Conservation (phyloP, 106 monocot species). For the Allium sativum region DNA sequence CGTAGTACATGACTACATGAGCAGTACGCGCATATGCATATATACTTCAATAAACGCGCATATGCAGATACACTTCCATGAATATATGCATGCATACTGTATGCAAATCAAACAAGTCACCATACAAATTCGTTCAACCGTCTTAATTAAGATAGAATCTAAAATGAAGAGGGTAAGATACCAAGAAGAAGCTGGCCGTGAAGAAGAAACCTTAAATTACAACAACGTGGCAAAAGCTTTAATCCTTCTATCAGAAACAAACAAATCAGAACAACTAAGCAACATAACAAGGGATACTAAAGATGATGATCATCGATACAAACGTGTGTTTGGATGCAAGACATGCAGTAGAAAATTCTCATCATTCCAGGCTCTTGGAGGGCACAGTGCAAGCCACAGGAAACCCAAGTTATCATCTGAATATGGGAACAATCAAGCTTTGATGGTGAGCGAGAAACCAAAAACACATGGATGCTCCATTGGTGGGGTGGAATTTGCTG, state of each 20-base stretch:
- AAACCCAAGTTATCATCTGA: neutral
- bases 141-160: no score
- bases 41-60: no score
- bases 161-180: no score
- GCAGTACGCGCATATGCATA: no score
- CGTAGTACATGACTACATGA: no score
- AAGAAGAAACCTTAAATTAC: neutral
- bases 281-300: neutral
- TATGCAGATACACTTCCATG: no score
- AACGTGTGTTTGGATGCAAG: neutral
- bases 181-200: neutral
- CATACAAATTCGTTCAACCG: no score
- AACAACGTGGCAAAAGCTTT: neutral
- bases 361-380: constrained; percentile 6
- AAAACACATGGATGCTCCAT: neutral
- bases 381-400: constrained; percentile 3
- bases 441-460: neutral
- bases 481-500: neutral
- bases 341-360: neutral
- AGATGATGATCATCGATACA: neutral
- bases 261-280: neutral
- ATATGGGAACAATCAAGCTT: neutral
- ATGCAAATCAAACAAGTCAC: no score
- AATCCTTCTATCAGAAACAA: neutral
- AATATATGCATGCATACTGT: no score